Conservation (phyloP, 164 flowering plant genomes). For the Piper longum region DNA sequence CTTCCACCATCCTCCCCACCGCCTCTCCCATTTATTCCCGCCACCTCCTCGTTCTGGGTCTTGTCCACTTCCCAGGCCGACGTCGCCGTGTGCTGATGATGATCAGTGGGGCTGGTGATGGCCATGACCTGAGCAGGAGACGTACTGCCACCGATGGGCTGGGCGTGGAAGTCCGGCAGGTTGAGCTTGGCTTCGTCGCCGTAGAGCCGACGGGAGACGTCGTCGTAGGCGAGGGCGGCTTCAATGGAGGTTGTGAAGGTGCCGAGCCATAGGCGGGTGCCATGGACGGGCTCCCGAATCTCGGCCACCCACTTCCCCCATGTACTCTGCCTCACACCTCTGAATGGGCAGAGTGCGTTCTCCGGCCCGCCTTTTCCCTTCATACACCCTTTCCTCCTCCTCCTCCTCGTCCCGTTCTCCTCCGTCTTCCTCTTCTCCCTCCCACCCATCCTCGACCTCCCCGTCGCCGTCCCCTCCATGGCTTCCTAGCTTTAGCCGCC, state of each 20-base stretch:
- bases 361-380: slow-evolving; percentile 63
- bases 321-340: slow-evolving; percentile 50
- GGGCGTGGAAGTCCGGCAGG: slow-evolving; percentile 10
- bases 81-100: no score
- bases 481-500: no score
- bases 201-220: slow-evolving; percentile 33
- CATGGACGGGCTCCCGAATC: slow-evolving; percentile 45
- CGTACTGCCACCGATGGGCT: neutral
- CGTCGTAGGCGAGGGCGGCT: slow-evolving; percentile 50
- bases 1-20: neutral
- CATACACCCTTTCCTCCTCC: slow-evolving; percentile 54
- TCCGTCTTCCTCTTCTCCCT: neutral
- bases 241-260: slow-evolving; percentile 41
- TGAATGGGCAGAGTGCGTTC: slow-evolving; percentile 33
- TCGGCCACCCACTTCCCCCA: slow-evolving; percentile 80
- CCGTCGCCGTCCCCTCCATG: neutral
- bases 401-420: neutral
- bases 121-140: no score
- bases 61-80: no score
- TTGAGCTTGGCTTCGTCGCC: slow-evolving; percentile 36
- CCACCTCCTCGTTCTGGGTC: no score
- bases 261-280: slow-evolving; percentile 49
- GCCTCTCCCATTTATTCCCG: no score
- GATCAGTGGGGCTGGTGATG: no score
- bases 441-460: neutral